Evolutionary conservation across 768 basidiomycete species (phyloP), one percentile per base, ranked within the genome.

Genomic region (Paxillus involutus): DNA sequence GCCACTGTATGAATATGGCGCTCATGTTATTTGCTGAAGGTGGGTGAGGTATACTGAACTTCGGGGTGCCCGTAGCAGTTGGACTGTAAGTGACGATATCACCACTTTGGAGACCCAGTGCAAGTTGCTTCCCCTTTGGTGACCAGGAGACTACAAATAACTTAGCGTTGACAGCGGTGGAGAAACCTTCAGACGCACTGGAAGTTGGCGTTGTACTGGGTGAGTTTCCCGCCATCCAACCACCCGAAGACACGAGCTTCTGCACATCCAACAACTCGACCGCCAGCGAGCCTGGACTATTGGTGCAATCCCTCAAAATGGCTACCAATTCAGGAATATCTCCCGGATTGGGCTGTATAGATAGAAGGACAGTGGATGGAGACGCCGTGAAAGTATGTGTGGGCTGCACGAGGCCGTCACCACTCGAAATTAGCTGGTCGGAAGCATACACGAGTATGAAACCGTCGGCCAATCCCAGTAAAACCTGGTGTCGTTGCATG

Each of bases 91-190:
- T 84, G 40, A 89, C 65, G 37, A 92, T 84, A 50, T 87, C 85
- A 3, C 90, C 89, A 17, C 76, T 78, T 58, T 80, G 80, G 14
- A 91, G 71, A 21, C 86, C 91, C 44, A 93, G 80, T 1, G 88
- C 89, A 40, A 93, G 75, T 52, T 92, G 90, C 64, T 90, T 93
- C 43, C 90, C 91, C 66, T 90, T 91, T 2, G 90, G 88, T 3
- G 90, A 92, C 90, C 91, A 93, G 12, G 87, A 81, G 9, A 86
- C 91, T 92, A 52, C 43, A 49, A n/a, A 21, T 9, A 49, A 35
- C 59, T 54, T 47, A 61, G 60, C 26, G 19, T 44, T 24, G 51
- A 33, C 43, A 49, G 44, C 33, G 0, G 3, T 6, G 29, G 32
- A 47, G 21, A 46, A 36, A 56, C 40, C 6, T 35, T 2, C 6